phyloP scores from a whole-genome alignment of 2,329 filamentous ascomycete species.

The Fusarium fujikuroi region DNA sequence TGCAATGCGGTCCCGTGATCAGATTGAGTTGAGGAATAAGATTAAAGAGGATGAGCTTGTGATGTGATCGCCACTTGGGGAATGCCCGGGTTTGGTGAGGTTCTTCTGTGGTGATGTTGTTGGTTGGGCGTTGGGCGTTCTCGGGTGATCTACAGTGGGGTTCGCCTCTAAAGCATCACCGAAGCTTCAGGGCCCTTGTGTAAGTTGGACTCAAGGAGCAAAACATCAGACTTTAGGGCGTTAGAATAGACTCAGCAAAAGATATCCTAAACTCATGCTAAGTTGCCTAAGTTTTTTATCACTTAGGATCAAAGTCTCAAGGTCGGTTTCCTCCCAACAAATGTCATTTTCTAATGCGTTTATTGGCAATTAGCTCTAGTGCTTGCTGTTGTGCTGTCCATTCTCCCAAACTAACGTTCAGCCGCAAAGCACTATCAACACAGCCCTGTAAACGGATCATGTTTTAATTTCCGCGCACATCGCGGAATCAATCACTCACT shows the following conservation, averaged over 20 bases:
- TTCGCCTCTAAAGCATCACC: not conserved
- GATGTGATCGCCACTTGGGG: conserved; percentile 11
- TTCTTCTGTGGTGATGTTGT: not conserved
- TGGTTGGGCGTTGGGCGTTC: not conserved
- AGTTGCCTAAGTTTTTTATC: not conserved
- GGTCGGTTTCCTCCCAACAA: no score
- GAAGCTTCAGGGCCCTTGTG: not conserved
- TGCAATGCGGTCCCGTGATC: conserved; percentile 18
- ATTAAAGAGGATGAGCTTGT: not conserved
- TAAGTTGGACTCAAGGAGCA: not conserved
- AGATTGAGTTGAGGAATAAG: not conserved
- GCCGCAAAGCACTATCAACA: conserved; percentile 2
- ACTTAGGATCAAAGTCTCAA: no score
- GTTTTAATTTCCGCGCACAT: conserved; percentile 6
- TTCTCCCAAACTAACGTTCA: not conserved
- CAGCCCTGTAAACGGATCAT: conserved; percentile 8
- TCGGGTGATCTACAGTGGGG: conserved; percentile 7
- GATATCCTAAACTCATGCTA: not conserved
- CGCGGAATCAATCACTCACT: conserved; percentile 3
- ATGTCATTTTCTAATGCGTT: not conserved
- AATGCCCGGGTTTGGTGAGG: not conserved
- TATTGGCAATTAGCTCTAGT: not conserved
- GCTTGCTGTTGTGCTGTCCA: not conserved
- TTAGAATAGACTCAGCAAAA: no score
- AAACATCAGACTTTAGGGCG: not conserved